Percentiles rank a stretch among this genome's conserved stretches.
Evolutionary conservation across 495 filamentous ascomycete genomes (phyloP).

Genomic region (Bacidia rubella): DNA sequence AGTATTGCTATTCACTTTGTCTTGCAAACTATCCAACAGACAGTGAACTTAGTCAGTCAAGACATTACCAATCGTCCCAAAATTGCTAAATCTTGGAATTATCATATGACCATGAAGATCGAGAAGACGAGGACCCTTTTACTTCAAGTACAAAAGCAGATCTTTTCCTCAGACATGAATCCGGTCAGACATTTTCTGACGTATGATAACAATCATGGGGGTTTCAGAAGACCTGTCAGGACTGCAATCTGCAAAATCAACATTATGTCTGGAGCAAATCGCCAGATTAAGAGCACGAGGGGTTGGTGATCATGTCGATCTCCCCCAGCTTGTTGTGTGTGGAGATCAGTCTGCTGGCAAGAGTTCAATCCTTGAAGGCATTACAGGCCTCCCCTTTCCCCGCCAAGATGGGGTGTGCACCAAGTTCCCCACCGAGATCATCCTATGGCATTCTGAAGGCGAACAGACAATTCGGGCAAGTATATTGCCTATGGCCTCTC

Average conservation of each 20-base stretch:
- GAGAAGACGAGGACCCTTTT: too few species aligned
- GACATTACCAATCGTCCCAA: too few species aligned
- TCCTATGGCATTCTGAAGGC: slow-evolving; percentile 24
- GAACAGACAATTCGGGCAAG: not conserved
- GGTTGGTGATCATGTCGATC: slow-evolving; percentile 10
- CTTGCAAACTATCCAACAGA: too few species aligned
- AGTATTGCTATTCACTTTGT: too few species aligned
- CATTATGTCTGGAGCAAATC: not conserved
- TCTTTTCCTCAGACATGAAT: too few species aligned
- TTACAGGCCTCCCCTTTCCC: slow-evolving; percentile 57
- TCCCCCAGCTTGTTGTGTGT: slow-evolving; percentile 63
- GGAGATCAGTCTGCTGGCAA: slow-evolving; percentile 62
- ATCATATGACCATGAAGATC: too few species aligned
- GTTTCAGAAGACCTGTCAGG: not conserved
- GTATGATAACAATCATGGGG: too few species aligned
- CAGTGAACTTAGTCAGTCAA: too few species aligned
- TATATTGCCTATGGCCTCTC: not conserved
- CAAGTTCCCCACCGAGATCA: slow-evolving; percentile 53
- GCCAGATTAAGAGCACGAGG: slow-evolving; percentile 2
- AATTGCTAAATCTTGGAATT: too few species aligned
- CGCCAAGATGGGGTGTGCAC: slow-evolving; percentile 52
- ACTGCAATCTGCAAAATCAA: not conserved
- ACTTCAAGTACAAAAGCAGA: too few species aligned
- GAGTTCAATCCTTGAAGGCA: slow-evolving; percentile 60
- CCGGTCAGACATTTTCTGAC: too few species aligned